Evolutionary conservation across 208 protist species (phyloP).

Genomic region (Borovskyia barvae): DNA sequence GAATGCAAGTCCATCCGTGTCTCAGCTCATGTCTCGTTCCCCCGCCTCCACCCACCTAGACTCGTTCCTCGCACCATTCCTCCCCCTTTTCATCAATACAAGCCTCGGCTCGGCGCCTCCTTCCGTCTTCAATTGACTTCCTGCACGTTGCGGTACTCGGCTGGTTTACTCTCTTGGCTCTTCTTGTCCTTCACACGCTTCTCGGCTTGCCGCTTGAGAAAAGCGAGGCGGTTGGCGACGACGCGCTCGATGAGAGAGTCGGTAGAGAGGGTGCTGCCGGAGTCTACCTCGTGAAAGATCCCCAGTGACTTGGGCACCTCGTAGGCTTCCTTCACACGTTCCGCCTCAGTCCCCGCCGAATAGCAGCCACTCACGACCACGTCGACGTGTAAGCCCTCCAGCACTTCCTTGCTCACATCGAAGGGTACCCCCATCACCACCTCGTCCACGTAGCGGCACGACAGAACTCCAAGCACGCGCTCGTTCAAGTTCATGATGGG

Average conservation of each 20-base stretch:
- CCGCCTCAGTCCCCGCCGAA: constrained; percentile 19
- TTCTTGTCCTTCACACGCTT: constrained; percentile 74
- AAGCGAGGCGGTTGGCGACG: constrained; percentile 63
- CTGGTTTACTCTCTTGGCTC: constrained; percentile 45
- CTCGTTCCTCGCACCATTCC: too few relatives aligned
- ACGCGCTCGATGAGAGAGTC: constrained; percentile 81
- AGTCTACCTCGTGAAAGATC: constrained; percentile 83
- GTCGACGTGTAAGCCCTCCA: constrained; percentile 84
- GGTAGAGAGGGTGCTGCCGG: constrained; percentile 52
- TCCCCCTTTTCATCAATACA: too few relatives aligned
- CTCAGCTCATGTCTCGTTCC: too few relatives aligned
- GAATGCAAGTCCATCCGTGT: too few relatives aligned
- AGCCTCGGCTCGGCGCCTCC: too few relatives aligned
- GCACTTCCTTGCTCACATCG: constrained; percentile 89
- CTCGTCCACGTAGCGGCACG: constrained; percentile 97
- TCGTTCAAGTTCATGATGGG: constrained; percentile 99
- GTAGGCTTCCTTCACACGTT: constrained; percentile 29
- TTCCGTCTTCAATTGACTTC: constrained; percentile 66
- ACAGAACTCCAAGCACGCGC: constrained; percentile 95
- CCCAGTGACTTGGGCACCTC: constrained; percentile 74
- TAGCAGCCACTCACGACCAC: constrained; percentile 87
- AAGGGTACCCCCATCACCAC: constrained; percentile 98
- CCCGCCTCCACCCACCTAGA: too few relatives aligned
- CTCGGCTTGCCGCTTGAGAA: constrained; percentile 65
- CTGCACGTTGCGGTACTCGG: constrained; percentile 66